These are phyloP conservation scores for Sonneratia alba DNA, from an alignment of 345 rosid species.

Conservation along the genomic window DNA sequence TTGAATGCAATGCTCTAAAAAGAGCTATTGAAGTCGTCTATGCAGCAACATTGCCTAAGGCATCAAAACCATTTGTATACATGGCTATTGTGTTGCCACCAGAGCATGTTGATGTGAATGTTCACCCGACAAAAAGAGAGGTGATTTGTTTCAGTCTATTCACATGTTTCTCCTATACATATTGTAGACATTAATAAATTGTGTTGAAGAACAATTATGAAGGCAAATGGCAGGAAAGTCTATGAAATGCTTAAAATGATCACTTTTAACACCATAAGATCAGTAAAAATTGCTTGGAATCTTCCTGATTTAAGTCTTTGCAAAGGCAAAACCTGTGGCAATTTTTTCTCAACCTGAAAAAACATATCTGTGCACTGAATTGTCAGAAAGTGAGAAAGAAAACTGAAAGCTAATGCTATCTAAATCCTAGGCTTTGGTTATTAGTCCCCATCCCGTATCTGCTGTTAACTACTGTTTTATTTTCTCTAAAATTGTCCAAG, in stretches of 20 bases:
- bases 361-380: not conserved
- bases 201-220: not conserved
- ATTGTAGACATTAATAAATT: not conserved
- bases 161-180: not conserved
- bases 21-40: slow-evolving; percentile 89
- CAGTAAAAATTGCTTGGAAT: not conserved
- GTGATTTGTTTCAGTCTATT: slow-evolving; percentile 20
- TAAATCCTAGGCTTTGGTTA: not conserved
- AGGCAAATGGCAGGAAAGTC: not conserved
- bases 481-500: not conserved
- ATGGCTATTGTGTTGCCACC: slow-evolving; percentile 81
- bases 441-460: not conserved
- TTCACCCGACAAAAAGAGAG: slow-evolving; percentile 96
- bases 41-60: slow-evolving; percentile 90
- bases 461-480: not conserved
- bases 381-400: not conserved
- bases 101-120: slow-evolving; percentile 90
- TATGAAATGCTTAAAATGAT: not conserved
- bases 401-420: not conserved
- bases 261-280: not conserved
- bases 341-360: not conserved
- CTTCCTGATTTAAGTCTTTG: not conserved
- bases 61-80: slow-evolving; percentile 84
- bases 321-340: not conserved
- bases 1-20: slow-evolving; percentile 84